Conservation (phyloP, 129 eudicot species). For the Erigeron canadensis region DNA sequence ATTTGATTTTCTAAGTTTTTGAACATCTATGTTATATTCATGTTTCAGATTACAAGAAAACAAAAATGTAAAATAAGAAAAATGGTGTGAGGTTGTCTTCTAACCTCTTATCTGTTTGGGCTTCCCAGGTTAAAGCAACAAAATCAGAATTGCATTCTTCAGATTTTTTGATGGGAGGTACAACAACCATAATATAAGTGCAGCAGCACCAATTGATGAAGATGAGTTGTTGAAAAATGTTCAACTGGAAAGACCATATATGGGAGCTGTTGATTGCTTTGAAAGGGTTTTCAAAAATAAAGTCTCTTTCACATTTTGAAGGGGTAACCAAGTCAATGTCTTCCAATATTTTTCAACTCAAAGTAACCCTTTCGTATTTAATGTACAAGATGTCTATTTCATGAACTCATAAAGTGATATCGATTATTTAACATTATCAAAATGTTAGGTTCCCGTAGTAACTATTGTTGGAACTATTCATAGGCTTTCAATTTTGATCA, state of each 20-base stretch:
- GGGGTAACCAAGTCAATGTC: constrained; percentile 96
- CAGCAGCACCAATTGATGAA: constrained; percentile 93
- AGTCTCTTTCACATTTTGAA: constrained; percentile 81
- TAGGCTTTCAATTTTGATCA: constrained; percentile 99
- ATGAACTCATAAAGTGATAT: constrained; percentile 18
- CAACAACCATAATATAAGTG: constrained; percentile 68
- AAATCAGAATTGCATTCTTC: constrained; percentile 65
- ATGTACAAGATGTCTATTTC: constrained; percentile 3
- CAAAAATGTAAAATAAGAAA: too few species aligned
- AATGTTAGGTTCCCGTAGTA: constrained; percentile 35
- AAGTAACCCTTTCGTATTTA: constrained; percentile 45
- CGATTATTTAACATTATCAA: constrained; percentile 25
- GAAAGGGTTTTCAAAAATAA: constrained; percentile 73
- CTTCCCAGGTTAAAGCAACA: too few species aligned
- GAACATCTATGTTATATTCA: too few species aligned
- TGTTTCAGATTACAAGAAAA: too few species aligned
- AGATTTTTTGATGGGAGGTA: constrained; percentile 85
- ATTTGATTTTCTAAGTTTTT: too few species aligned
- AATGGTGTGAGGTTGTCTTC: too few species aligned
- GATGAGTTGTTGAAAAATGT: constrained; percentile 88
- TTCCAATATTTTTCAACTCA: constrained; percentile 92
- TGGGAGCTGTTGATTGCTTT: constrained; percentile 67
- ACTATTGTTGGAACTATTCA: constrained; percentile 31
- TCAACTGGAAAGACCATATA: constrained; percentile 69
- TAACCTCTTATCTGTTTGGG: too few species aligned